Evolutionary conservation across 2,329 filamentous ascomycete species (phyloP), one percentile per base, ranked within the genome.

Genomic region (Colletotrichum sp.): DNA sequence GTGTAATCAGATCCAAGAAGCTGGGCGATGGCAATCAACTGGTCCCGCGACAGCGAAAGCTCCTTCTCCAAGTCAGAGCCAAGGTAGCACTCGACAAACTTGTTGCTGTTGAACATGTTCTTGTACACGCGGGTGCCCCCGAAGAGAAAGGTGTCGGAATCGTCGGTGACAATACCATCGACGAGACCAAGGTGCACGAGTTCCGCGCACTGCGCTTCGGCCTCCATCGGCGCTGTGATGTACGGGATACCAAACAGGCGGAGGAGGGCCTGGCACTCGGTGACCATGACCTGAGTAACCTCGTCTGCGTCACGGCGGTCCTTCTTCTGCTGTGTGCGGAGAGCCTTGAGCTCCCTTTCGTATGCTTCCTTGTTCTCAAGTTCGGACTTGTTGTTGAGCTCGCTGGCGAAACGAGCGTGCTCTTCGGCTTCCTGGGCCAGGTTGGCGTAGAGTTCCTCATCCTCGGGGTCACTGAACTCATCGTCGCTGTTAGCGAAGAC

Each of bases 81-180:
- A 12, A 99, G 90, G 82, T 98, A 99, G 85, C 97, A 98, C 86
- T 99, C 97, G 57, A 99, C 97, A 80, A 95, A 98, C 83, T 99
- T 99, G 84, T 97, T 97, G 80, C 95, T 94, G 85, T 98, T 99
- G 89, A 99, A 99, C 96, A 99, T 98, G 87, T 99, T 99, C 85
- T 99, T 99, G 89, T 99, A 99, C 27, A 99, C 94, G 22, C 96
- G 91, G 0, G 96, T 99, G 48, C 97, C 98, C 22, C 97, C 98
- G 83, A 99, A 99, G 1, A 99, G 90, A 81, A 99, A 99, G 1
- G 94, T 98, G 87, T 99, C 97, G 4, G 94, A 98, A 83, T 99
- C 97, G 81, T 99, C 97, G 0, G 98, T 99, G 34, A 99, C 96
- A 77, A 99, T 98, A 15, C 98, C 97, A 82, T 99, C 98, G 11